These are phyloP conservation scores for Neonectria faginata DNA, from an alignment of 2,329 filamentous ascomycete species.

Conservation along the genomic window DNA sequence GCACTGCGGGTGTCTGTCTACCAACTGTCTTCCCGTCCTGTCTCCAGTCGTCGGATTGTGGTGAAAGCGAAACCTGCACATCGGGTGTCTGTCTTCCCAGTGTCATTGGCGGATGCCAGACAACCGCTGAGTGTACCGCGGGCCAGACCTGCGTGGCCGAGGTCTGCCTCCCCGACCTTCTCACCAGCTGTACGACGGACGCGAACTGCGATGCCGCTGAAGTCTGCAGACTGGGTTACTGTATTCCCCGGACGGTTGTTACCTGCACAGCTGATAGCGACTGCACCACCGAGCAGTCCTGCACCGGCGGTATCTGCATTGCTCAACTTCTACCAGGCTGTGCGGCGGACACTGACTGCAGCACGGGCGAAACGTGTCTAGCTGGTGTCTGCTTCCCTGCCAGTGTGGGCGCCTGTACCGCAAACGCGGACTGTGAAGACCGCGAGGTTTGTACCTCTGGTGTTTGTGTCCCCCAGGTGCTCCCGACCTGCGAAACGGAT, in stretches of 20 bases:
- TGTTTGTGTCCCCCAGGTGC: slow-evolving; percentile 20
- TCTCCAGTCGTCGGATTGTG: neutral
- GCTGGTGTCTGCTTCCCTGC: slow-evolving; percentile 16
- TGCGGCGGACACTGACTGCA: slow-evolving; percentile 5
- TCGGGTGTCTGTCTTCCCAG: slow-evolving; percentile 16
- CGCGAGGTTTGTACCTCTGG: slow-evolving; percentile 11
- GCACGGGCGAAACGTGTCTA: slow-evolving; percentile 1
- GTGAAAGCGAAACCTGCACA: slow-evolving; percentile 3
- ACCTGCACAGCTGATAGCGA: slow-evolving; percentile 4
- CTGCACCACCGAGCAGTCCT: slow-evolving; percentile 16
- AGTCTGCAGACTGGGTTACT: slow-evolving; percentile 21
- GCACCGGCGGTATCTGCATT: slow-evolving; percentile 21
- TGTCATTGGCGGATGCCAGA: neutral
- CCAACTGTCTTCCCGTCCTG: slow-evolving; percentile 8
- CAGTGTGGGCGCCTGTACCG: slow-evolving; percentile 3
- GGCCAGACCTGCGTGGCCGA: neutral
- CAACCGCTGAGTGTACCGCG: neutral
- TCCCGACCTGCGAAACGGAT: slow-evolving; percentile 13
- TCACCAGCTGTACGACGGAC: slow-evolving; percentile 12
- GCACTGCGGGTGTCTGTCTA: slow-evolving; percentile 11
- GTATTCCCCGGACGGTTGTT: slow-evolving; percentile 14
- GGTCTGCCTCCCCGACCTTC: slow-evolving; percentile 4
- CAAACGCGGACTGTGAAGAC: neutral
- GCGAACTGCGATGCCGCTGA: slow-evolving; percentile 1
- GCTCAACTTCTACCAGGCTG: slow-evolving; percentile 16